Evolutionary conservation across 1,284 basidiomycete species (phyloP), one percentile per base, ranked within the genome.

Genomic region (Puccinia brachypodii): DNA sequence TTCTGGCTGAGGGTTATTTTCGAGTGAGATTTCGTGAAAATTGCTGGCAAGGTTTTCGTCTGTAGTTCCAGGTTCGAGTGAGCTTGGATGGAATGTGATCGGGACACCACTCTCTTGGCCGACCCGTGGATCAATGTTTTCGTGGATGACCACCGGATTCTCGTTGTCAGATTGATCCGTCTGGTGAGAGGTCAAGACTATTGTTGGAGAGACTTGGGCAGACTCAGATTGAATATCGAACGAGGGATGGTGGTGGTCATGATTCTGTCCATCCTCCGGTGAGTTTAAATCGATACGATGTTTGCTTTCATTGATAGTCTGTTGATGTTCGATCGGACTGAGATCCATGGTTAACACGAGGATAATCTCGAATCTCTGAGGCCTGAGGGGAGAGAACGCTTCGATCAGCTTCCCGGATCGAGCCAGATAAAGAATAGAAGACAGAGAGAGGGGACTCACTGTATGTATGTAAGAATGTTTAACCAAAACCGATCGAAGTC

Each of bases 261-360:
- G 62, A 64, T 64, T 36, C 36, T 33, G 62, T 40, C 36, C 36
- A 31, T 64, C 36, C 36, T 64, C 62, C 16, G 31, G 36, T 8
- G 36, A 36, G 16, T 25, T 2, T 36, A 64, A 40, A 19, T 64
- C 62, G 11, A 28, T 36, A 36, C 62, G 31, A 7, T 33, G 31
- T 64, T 64, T 64, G 31, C 31, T 25, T 64, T 16, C 62, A 64
- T 36, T 64, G 36, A 40, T 19, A 64, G 62, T 31, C 31, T 33
- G 62, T n/a, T 56, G 53, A 25, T 64, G 62, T 36, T 64, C 62
- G 31, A 64, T 64, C 36, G 62, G 36, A 64, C 9, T 64, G 62
- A 36, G 62, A 33, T 64, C 62, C 62, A 64, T 64, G 62, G 36
- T 19, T 9, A 33, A 36, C 2, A 8, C 47, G 11, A 11, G 11